Evolutionary conservation across 192 early-diverging fungal species (phyloP), one percentile per base, ranked within the genome.

Genomic region (Coemansia aciculifera): DNA sequence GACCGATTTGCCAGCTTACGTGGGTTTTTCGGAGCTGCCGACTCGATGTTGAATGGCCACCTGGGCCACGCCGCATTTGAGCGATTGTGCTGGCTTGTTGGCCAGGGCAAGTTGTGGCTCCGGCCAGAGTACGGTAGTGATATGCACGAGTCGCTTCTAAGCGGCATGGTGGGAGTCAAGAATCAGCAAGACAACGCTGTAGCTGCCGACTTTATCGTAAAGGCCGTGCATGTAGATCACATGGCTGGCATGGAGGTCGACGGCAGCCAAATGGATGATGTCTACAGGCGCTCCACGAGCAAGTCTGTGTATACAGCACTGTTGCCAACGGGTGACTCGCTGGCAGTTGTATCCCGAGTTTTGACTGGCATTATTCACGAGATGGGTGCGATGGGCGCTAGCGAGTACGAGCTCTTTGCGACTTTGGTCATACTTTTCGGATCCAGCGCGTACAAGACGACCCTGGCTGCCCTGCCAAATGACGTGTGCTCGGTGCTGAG

Each of bases 361-460:
- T 63, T 65, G 10, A 7, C 40, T 7, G 66, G 46, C 1, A 29
- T 62, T 15, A 57, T 76, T 21, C 57, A 64, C 13, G 24, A 32
- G 44, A 46, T 72, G 68, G 79, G 79, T 0, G 59, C 73, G 1
- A 59, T 81, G 23, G 79, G 79, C 7, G 66, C 63, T 11, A 68
- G 67, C 9, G 51, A 27, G 11, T 19, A 71, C 39, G 79, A 81
- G 65, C 74, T 81, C 6, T 31, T 19, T 12, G 8, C 43, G 32
- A 40, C 73, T 3, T 40, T 69, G 19, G 17, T 24, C 17, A 52
- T n/a, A 19, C 66, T 75, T 17, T 19, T 62, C n/a, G 31, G 11
- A 8, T 32, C 23, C 51, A 37, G 15, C 1, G 12, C 36, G n/a
- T 6, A 59, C 11, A 51, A 23, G 27, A 17, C 63, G 24, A n/a